These are phyloP conservation scores for Quercus rubra DNA, from an alignment of 306 rosid species.

Conservation along the genomic window DNA sequence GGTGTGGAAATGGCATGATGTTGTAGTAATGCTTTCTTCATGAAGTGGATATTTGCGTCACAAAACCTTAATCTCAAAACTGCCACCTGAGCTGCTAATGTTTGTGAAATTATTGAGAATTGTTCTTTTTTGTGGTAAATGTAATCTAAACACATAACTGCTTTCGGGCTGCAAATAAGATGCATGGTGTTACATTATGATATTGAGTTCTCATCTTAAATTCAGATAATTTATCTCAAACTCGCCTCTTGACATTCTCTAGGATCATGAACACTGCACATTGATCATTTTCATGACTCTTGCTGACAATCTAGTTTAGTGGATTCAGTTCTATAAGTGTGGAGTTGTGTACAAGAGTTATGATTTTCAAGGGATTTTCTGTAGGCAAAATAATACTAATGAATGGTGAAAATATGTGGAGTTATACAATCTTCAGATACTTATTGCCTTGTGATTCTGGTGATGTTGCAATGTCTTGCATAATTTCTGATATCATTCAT, in stretches of 20 bases:
- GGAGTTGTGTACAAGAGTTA: no score
- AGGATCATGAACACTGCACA: no score
- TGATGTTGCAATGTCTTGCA: background rate
- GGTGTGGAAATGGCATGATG: background rate
- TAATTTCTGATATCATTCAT: background rate
- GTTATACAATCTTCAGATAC: background rate
- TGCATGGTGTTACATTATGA: background rate
- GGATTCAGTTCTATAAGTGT: background rate
- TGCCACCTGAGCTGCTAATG: background rate
- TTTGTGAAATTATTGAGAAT: background rate
- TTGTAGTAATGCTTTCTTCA: background rate
- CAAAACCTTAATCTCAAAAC: background rate
- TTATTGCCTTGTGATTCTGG: background rate
- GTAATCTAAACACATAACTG: background rate
- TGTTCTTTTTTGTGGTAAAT: background rate
- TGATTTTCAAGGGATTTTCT: background rate
- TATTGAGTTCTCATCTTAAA: background rate
- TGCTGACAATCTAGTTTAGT: background rate
- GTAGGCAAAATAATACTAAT: background rate
- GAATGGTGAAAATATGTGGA: background rate
- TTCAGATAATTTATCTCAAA: background rate
- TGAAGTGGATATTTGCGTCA: background rate
- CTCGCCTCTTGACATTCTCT: background rate
- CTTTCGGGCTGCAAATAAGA: background rate
- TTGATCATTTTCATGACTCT: background rate